Base-by-base conservation (phyloP, 352 stramenopile species). In the Pythium folliculosum region DNA sequence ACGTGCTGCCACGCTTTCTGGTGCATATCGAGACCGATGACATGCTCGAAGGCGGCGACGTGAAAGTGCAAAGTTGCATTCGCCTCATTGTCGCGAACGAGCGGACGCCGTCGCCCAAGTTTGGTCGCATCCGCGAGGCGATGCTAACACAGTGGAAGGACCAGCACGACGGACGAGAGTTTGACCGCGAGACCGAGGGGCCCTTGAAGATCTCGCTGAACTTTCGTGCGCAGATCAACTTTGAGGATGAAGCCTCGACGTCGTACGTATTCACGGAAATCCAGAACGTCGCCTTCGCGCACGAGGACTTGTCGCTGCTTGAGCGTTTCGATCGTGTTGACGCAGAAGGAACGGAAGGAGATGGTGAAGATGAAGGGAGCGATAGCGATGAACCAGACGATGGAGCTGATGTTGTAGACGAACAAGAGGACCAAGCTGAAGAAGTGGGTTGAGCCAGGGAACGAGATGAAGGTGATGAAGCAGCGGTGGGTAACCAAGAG, bases 1-100 rank as follows among this genome's bases (percentile, higher is more conserved):
- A 25, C 14, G n/a, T 66, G 21, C 17, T 66, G 49, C 62, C 62
- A 1, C 52, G 48, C 8, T 68, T 63, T 9, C 23, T 63, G 1
- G 35, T 68, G 7, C 23, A 43, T 19, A 51, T 68, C 16, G 32
- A 50, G 7, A 25, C 43, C 44, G 62, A 68, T 12, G 43, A 47
- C 16, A 21, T 68, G 43, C 21, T 58, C 23, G 62, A 57, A n/a
- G 43, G 23, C 7, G 43, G 47, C 0, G 44, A 57, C 14, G 38
- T 47, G 14, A 68, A 52, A 3, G 13, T 53, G 5, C 62, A 68
- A 32, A 52, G 62, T 7, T 48, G 35, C 5, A 62, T 68, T 32
- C 53, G 55, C 3, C 25, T 68, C n/a, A 55, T 68, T 6, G 32
- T 68, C 21, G 55, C 57, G 52, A 68, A 61, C 53, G 62, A 68